phyloP scores from a whole-genome alignment of 495 filamentous ascomycete species.

The Daldinia childiae region DNA sequence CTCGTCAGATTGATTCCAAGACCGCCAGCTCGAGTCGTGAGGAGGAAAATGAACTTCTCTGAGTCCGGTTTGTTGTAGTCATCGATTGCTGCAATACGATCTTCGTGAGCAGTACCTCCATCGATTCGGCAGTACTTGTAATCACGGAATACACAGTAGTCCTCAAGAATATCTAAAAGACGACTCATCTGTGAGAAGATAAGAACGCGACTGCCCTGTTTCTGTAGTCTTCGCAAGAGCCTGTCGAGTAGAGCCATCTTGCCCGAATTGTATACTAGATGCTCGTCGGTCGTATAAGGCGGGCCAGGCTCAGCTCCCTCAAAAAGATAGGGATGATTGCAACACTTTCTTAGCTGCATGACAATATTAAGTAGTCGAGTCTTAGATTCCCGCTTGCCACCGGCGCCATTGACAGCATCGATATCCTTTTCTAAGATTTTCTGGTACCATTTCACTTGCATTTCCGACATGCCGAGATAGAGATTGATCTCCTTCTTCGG shows the following conservation, averaged over 20 bases:
- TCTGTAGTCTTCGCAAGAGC: constrained; percentile 83
- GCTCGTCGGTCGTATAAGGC: constrained; percentile 97
- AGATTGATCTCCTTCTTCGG: constrained; percentile 98
- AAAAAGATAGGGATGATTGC: constrained; percentile 98
- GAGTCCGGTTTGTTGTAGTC: constrained; percentile 96
- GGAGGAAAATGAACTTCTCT: constrained; percentile 95
- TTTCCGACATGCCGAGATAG: constrained; percentile 98
- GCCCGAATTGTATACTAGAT: constrained; percentile 90
- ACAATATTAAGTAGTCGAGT: constrained; percentile 99
- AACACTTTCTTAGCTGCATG: constrained; percentile 99
- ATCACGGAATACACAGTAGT: constrained; percentile 95
- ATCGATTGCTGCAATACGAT: constrained; percentile 96
- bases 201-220: constrained; percentile 87
- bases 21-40: constrained; percentile 97
- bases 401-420: constrained; percentile 97
- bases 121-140: constrained; percentile 99
- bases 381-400: constrained; percentile 97
- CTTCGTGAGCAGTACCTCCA: constrained; percentile 95
- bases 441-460: constrained; percentile 99
- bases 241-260: constrained; percentile 99
- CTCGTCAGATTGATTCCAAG: constrained; percentile 98
- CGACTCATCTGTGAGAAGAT: constrained; percentile 99
- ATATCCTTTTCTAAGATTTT: constrained; percentile 99
- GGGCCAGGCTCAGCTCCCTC: constrained; percentile 98
- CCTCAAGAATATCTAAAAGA: constrained; percentile 95